Evolutionary conservation across 73 alveolate genomes (phyloP).

Genomic region (Paramecium sexaurelia): DNA sequence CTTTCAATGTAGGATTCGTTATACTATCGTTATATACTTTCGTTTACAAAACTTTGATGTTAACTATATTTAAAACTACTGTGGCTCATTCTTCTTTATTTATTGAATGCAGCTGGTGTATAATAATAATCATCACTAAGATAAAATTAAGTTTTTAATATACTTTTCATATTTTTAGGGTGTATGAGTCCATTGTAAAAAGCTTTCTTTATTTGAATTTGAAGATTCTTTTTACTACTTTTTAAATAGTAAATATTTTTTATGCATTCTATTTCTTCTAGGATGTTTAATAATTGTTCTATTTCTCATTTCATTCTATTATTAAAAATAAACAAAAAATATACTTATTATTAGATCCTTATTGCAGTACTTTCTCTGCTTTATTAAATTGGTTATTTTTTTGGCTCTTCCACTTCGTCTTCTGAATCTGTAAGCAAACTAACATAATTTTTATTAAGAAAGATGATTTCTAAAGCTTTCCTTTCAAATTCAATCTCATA

Average conservation of each 20-base stretch:
- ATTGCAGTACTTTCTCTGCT: conserved; percentile 9
- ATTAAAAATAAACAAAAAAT: background rate
- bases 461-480: conserved; percentile 53
- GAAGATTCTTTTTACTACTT: background rate
- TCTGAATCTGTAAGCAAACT: conserved; percentile 7
- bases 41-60: background rate
- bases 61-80: conserved; percentile 8
- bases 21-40: background rate
- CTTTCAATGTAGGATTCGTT: conserved; percentile 11
- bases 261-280: conserved; percentile 54
- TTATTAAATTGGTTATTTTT: background rate
- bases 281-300: conserved; percentile 36
- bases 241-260: conserved; percentile 3
- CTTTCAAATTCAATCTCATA: background rate
- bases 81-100: background rate
- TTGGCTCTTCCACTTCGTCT: conserved; percentile 21
- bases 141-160: background rate
- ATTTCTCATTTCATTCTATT: background rate
- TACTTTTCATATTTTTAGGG: conserved; percentile 41
- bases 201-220: background rate
- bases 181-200: background rate
- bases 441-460: background rate
- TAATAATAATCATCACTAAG: conserved; percentile 36
- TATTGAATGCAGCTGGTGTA: conserved; percentile 49
- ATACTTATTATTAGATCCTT: background rate